Evolutionary conservation across 352 stramenopile species (phyloP).

Genomic region (Pythium brachiatum): DNA sequence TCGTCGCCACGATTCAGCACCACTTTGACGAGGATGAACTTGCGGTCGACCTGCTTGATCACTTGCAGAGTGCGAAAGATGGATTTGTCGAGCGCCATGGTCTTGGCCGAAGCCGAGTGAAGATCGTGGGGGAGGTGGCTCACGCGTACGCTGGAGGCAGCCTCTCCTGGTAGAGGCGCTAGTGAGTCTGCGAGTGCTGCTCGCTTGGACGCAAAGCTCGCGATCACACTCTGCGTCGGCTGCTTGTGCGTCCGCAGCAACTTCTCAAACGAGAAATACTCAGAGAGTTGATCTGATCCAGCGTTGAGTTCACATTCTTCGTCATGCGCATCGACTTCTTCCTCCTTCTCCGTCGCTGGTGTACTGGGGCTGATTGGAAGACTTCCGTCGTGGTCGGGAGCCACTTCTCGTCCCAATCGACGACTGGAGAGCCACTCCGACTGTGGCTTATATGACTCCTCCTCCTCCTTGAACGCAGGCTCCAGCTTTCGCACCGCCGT

Average conservation of each 20-base stretch:
- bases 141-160: not conserved
- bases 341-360: not conserved
- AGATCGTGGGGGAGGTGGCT: constrained; percentile 14
- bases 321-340: not conserved
- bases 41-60: constrained; percentile 87
- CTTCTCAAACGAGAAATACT: constrained; percentile 23
- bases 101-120: not conserved
- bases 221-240: not conserved
- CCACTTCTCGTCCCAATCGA: constrained; percentile 9
- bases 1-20: constrained; percentile 9
- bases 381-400: not conserved
- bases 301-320: not conserved
- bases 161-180: not conserved
- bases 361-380: not conserved
- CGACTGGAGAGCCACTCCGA: constrained; percentile 19
- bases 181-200: not conserved
- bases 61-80: constrained; percentile 68
- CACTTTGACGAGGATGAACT: constrained; percentile 86
- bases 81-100: constrained; percentile 63
- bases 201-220: constrained; percentile 9
- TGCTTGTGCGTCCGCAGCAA: constrained; percentile 2
- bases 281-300: constrained; percentile 15
- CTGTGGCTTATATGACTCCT: not conserved
- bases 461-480: not conserved
- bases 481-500: not conserved